Base-by-base conservation (phyloP, 331 rosid genomes). In the Prunus yedoensis region DNA sequence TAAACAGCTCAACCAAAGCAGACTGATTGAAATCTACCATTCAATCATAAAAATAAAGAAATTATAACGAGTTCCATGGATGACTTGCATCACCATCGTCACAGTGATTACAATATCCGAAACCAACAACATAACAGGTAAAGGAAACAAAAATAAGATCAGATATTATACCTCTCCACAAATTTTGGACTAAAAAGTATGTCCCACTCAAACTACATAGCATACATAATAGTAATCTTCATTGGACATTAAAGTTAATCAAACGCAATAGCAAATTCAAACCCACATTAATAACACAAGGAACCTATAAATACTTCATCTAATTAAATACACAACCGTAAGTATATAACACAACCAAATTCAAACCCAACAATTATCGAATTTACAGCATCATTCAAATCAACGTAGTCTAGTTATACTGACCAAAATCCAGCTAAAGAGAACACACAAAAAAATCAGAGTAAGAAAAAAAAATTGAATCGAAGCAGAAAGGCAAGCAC, bases 191-290 rank as follows among this genome's bases (percentile, higher is more conserved):
- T 5, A 16, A 28, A 62, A 62, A 16, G 2, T 27, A 2, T 5
- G 12, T 15, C 35, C 64, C 10, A 59, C 25, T 59, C 1, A 23
- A 25, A 3, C 9, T 17, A 53, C 20, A 16, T 18, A 53, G 3
- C 59, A 54, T 54, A 17, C 60, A 7, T 16, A 54, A 2, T 20
- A 54, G 9, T 2, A n/a, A 8, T n/a, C 60, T 54, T n/a, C 1
- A 54, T 17, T 14, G 18, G 14, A 30, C 17, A 52, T 9, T 4
- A 23, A 53, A 60, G 10, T 9, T 17, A 35, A 49, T 23, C 57
- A 77, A 30, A 58, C 74, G 15, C 30, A 75, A 38, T 41, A 18
- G n/a, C 28, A 30, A 74, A 63, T 30, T 17, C 53, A 51, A 20
- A 8, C 64, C 38, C 38, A 32, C 70, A 45, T 45, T 6, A 41